These are phyloP conservation scores for Phytomonas sp. DNA, from an alignment of 208 protist genomes.

Conservation along the genomic window DNA sequence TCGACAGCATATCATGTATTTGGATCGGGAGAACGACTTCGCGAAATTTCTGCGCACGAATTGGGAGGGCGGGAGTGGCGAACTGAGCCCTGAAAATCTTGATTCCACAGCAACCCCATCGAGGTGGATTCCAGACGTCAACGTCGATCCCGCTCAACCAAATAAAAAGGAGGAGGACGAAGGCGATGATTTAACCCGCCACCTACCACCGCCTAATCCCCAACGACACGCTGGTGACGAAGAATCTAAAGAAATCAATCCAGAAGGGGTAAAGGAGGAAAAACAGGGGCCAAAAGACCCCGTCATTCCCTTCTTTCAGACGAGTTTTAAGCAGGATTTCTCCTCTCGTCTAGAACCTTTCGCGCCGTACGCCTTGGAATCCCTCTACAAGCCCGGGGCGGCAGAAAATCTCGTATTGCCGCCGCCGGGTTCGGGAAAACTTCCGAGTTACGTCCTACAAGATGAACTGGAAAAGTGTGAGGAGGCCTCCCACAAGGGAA, in stretches of 20 bases:
- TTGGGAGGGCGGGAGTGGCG: neutral
- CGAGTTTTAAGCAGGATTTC: slow-evolving; percentile 23
- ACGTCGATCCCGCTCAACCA: neutral
- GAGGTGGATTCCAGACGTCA: too few species aligned
- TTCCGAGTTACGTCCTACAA: neutral
- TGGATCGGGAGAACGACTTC: slow-evolving; percentile 39
- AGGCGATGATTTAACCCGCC: too few species aligned
- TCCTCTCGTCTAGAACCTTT: slow-evolving; percentile 29
- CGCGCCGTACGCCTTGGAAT: slow-evolving; percentile 22
- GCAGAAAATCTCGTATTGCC: too few species aligned
- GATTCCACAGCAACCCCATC: too few species aligned
- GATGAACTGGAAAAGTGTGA: neutral
- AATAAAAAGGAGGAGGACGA: neutral
- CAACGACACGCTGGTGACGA: too few species aligned
- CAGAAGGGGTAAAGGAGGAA: too few species aligned
- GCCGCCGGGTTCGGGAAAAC: too few species aligned
- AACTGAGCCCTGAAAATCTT: too few species aligned
- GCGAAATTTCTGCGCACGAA: slow-evolving; percentile 33
- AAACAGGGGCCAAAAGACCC: too few species aligned
- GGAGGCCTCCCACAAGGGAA: neutral
- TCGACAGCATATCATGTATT: slow-evolving; percentile 21
- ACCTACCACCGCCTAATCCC: neutral
- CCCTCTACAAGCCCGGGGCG: slow-evolving; percentile 19
- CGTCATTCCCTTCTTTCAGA: neutral
- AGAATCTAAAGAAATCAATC: too few species aligned